Evolutionary conservation across 345 rosid genomes (phyloP).

Genomic region (Eucalyptus caleyi): DNA sequence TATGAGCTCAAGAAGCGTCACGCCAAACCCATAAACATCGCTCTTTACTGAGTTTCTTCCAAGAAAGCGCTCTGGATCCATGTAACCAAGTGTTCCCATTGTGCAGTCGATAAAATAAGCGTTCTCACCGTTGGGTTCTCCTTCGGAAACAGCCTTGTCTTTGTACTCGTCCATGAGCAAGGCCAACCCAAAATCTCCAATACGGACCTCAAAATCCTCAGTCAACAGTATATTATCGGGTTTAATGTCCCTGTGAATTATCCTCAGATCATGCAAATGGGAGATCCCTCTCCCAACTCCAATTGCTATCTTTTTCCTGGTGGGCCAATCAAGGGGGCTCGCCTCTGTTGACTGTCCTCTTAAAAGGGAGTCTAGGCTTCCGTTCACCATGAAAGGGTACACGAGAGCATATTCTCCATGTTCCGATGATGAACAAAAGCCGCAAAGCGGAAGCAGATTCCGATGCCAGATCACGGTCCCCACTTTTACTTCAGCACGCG

Average conservation of each 20-base stretch:
- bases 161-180: not conserved
- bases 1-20: not conserved
- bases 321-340: not conserved
- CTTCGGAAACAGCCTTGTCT: not conserved
- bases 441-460: not conserved
- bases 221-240: not conserved
- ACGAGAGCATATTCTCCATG: not conserved
- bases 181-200: not conserved
- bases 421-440: not conserved
- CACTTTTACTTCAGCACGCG: not conserved
- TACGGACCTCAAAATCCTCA: not conserved
- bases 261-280: not conserved
- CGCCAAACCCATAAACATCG: not conserved
- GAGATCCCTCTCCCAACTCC: not conserved
- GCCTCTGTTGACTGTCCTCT: not conserved
- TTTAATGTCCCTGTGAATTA: not conserved
- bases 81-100: not conserved
- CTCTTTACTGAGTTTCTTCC: not conserved
- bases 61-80: not conserved
- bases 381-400: not conserved
- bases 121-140: not conserved
- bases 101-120: not conserved
- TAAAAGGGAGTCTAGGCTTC: not conserved
- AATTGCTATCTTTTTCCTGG: not conserved
- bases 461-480: not conserved